Conservation (phyloP, 345 rosid species). For the Aquilaria sinensis region DNA sequence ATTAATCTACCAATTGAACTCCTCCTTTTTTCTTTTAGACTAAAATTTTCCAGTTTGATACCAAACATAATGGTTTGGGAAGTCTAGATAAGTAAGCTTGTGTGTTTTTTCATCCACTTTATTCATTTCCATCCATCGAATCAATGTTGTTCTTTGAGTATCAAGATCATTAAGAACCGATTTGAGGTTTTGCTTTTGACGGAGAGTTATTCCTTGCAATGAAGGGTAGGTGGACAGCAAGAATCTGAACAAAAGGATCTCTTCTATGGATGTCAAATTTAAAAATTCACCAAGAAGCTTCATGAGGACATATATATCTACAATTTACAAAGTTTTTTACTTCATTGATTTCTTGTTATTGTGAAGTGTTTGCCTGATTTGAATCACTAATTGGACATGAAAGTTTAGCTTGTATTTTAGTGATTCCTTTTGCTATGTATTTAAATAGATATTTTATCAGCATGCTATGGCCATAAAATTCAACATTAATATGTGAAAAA, state of each 20-base stretch:
- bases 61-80: constrained; percentile 1
- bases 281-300: neutral
- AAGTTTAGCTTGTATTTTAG: no score
- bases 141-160: neutral
- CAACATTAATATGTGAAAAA: no score
- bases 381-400: neutral
- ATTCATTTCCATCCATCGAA: constrained; percentile 8
- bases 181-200: no score
- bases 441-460: no score
- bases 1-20: no score
- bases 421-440: no score
- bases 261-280: neutral
- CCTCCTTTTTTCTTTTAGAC: no score
- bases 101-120: neutral
- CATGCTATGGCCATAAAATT: no score
- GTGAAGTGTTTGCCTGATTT: no score
- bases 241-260: neutral
- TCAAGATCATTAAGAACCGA: neutral
- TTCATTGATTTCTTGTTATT: no score
- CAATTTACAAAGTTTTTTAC: neutral
- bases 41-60: neutral
- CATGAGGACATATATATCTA: neutral
- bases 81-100: constrained; percentile 1
- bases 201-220: neutral
- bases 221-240: neutral